Percentiles rank a stretch among this genome's conserved stretches.
These are phyloP conservation scores for Hirsutella thompsonii DNA, from an alignment of 2,329 filamentous ascomycete species.

Conservation along the genomic window DNA sequence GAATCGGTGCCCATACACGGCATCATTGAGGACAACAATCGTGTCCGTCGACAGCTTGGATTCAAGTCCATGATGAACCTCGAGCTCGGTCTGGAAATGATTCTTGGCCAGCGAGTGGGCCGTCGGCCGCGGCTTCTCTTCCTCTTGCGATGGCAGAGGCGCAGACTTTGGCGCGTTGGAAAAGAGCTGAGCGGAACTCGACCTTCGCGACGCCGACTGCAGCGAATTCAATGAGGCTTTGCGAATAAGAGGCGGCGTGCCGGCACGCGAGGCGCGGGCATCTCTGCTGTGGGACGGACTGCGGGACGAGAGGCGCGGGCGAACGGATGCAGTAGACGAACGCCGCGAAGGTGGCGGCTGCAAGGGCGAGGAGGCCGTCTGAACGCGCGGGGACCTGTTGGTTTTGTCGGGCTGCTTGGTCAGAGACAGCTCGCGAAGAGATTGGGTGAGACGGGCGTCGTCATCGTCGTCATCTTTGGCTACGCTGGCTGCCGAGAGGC, in stretches of 20 bases:
- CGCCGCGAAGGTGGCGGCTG: conserved; percentile 22
- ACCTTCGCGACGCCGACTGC: conserved; percentile 30
- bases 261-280: conserved; percentile 32
- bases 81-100: conserved; percentile 59
- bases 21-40: conserved; percentile 79
- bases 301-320: conserved; percentile 22
- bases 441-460: conserved; percentile 22
- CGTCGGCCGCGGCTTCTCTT: conserved; percentile 29
- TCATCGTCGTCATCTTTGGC: conserved; percentile 16
- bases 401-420: conserved; percentile 14
- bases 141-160: conserved; percentile 14
- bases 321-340: conserved; percentile 25
- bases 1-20: conserved; percentile 88
- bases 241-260: conserved; percentile 37
- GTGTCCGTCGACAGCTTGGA: conserved; percentile 41
- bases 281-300: conserved; percentile 28
- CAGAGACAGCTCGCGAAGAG: conserved; percentile 31
- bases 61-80: conserved; percentile 39
- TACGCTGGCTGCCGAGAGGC: conserved; percentile 17
- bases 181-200: conserved; percentile 31
- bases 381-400: conserved; percentile 13
- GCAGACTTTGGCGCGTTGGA: conserved; percentile 30
- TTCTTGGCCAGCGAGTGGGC: conserved; percentile 47
- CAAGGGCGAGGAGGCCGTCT: conserved; percentile 19
- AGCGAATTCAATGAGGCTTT: conserved; percentile 47